Base-by-base conservation (phyloP, 371 early-diverging fungal genomes). In the Mortierella sp. region DNA sequence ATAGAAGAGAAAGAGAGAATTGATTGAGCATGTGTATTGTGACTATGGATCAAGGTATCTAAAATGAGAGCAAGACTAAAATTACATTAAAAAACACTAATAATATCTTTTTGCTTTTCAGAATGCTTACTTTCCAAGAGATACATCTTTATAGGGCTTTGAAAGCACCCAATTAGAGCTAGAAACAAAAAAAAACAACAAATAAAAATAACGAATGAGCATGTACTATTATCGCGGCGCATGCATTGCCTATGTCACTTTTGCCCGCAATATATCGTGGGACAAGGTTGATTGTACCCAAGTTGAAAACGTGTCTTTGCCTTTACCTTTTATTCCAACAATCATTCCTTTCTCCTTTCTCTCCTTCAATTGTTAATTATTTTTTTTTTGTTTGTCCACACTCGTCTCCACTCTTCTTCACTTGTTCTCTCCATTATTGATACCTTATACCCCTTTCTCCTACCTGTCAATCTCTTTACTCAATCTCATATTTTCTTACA, bases 21-120 rank as follows among this genome's bases (percentile, higher is more conserved):
- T n/a, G 47, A n/a, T 17, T 47, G 47, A 47, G 47, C 47, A 47
- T 47, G 47, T 43, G 23, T 51, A 6, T 51, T 51, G 51, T 53
- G 53, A 53, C 28, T 28, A 53, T 53, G 53, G 53, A 53, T 28
- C 53, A 28, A 17, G 28, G 15, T 17, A 53, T n/a, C 10, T n/a
- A 19, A 47, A 37, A 13, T 37, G 40, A 47, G 45, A 12, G 5
- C 13, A 17, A n/a, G 8, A 47, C 23, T 49, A 49, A 49, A 49
- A 49, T 49, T 49, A 49, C 8, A 22, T 49, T 49, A 19, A 12
- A n/a, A 19, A 49, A 22, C 15, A 22, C 49, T 49, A 23, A 19
- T 23, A 49, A 49, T 49, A 23, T 2, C 5, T 47, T n/a, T 47
- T 13, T 10, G 8, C 40, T n/a, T 15, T 13, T 40, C 40, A 10